Percentiles rank a stretch among this genome's conserved stretches.
These are phyloP conservation scores for Neostapfia colusana DNA, from an alignment of 176 grass and related monocot species.

Conservation along the genomic window DNA sequence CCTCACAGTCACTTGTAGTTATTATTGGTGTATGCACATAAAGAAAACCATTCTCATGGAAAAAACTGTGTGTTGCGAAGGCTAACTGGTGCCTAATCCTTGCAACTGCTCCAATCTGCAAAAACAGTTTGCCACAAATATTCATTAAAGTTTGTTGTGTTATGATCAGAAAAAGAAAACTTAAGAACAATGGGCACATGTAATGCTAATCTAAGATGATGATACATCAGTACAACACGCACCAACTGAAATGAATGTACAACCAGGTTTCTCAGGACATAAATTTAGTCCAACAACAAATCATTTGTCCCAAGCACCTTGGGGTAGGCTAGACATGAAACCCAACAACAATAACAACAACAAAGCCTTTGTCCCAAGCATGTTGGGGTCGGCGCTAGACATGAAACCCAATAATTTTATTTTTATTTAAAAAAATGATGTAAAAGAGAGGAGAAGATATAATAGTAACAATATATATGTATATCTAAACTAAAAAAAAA, in stretches of 20 bases:
- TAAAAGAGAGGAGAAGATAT: no score
- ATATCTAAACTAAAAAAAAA: no score
- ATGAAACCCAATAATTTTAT: no score
- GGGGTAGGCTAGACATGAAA: no score
- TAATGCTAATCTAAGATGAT: not conserved
- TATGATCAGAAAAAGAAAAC: not conserved
- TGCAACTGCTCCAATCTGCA: conserved; percentile 81
- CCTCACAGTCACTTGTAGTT: conserved; percentile 92
- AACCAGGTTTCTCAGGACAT: not conserved
- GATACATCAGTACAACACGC: not conserved
- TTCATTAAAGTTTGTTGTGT: not conserved
- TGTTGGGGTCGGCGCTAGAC: no score
- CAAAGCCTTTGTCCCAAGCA: no score
- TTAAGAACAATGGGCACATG: no score
- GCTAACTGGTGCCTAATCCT: conserved; percentile 86
- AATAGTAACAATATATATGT: no score
- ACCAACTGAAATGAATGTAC: not conserved
- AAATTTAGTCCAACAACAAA: no score
- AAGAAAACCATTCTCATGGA: conserved; percentile 68
- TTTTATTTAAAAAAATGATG: no score
- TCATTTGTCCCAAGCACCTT: no score
- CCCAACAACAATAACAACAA: no score
- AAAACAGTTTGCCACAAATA: not conserved
- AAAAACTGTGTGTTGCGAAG: conserved; percentile 74
- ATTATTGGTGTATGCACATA: conserved; percentile 95